Percentiles rank a stretch among this genome's conserved stretches.
phyloP scores from a whole-genome alignment of 176 grass and related monocot species.

The Triticum aestivum region DNA sequence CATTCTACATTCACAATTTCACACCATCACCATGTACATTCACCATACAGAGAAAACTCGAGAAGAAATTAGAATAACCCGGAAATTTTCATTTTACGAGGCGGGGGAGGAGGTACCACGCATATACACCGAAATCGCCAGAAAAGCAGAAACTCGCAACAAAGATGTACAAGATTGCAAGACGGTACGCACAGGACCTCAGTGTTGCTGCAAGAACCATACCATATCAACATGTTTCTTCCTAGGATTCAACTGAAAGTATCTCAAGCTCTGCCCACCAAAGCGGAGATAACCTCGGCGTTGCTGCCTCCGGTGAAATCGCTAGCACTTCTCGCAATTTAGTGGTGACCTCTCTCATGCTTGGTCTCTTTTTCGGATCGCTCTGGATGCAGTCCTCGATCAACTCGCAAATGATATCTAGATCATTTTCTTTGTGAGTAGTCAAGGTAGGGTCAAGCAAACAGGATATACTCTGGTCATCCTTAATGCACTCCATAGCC shows the following conservation, averaged over 20 bases:
- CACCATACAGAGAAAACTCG: conserved; percentile 38
- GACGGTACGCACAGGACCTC: conserved; percentile 38
- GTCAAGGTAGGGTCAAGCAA: conserved; percentile 76
- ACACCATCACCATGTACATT: conserved; percentile 28
- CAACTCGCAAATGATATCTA: conserved; percentile 71
- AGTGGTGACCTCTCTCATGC: conserved; percentile 63
- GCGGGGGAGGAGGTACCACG: conserved; percentile 7
- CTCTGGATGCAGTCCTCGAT: conserved; percentile 69
- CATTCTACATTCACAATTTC: conserved; percentile 29
- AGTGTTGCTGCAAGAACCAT: conserved; percentile 36
- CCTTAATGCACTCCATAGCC: conserved; percentile 76
- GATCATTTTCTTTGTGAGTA: conserved; percentile 67
- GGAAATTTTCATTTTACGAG: background rate
- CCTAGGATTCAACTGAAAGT: conserved; percentile 91
- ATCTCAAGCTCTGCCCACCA: conserved; percentile 99
- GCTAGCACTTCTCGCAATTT: conserved; percentile 52
- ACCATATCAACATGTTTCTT: conserved; percentile 23
- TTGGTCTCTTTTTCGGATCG: conserved; percentile 75
- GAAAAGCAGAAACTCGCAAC: conserved; percentile 32
- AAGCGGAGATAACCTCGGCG: conserved; percentile 80
- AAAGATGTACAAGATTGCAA: conserved; percentile 54
- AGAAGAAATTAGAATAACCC: conserved; percentile 18
- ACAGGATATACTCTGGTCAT: conserved; percentile 45
- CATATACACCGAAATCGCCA: conserved; percentile 29
- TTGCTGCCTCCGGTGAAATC: conserved; percentile 87